phyloP scores from a whole-genome alignment of 768 basidiomycete genomes.

The Lyophyllum atratum region DNA sequence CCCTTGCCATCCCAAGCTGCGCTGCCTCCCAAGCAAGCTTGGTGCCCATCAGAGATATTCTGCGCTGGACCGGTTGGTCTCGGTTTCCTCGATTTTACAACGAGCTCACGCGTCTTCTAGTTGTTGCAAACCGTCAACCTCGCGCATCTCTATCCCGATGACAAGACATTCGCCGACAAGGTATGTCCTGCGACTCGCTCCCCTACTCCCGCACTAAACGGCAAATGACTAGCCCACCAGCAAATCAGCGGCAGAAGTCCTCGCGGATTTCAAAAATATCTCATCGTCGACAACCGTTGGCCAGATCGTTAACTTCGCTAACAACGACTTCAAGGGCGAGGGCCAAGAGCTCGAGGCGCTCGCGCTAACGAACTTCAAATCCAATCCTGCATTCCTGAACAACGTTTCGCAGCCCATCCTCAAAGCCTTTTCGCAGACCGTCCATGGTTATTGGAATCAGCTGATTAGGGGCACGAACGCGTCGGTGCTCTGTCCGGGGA shows the following conservation, averaged over 20 bases:
- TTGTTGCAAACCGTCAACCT: conserved; percentile 85
- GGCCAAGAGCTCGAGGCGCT: conserved; percentile 78
- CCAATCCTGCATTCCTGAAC: conserved; percentile 64
- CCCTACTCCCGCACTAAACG: background rate
- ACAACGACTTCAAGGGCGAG: conserved; percentile 79
- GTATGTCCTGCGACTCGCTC: conserved; percentile 19
- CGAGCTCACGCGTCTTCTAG: conserved; percentile 35
- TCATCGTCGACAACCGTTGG: conserved; percentile 58
- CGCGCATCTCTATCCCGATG: conserved; percentile 72
- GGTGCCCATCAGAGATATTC: conserved; percentile 79
- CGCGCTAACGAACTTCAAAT: conserved; percentile 60
- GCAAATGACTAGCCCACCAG: conserved; percentile 62
- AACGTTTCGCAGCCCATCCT: conserved; percentile 72
- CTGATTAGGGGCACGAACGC: conserved; percentile 77
- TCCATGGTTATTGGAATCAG: conserved; percentile 83
- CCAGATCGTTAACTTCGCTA: conserved; percentile 66
- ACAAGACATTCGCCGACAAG: conserved; percentile 88
- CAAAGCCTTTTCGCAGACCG: conserved; percentile 73
- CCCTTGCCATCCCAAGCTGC: conserved; percentile 66
- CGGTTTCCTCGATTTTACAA: background rate
- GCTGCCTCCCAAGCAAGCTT: conserved; percentile 68
- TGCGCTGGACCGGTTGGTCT: conserved; percentile 55
- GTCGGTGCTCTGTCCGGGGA: conserved; percentile 57
- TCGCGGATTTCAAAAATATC: conserved; percentile 66
- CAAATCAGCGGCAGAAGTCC: conserved; percentile 62